Evolutionary conservation across 106 monocot genomes (phyloP).

Genomic region (Xerophyta viscosa): DNA sequence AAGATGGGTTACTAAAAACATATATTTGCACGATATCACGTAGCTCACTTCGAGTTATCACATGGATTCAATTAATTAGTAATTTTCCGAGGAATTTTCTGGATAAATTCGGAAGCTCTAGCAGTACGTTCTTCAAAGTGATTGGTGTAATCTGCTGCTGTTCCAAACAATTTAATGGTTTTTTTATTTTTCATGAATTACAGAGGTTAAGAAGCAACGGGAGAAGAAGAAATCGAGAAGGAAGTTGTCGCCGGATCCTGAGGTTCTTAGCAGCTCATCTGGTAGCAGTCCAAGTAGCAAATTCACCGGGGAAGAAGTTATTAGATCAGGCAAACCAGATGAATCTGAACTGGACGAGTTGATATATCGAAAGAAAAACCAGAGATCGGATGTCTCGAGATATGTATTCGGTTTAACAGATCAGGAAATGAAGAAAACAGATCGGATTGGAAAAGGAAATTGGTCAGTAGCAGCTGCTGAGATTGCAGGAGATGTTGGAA

Average conservation of each 20-base stretch:
- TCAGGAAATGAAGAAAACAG: constrained; percentile 25
- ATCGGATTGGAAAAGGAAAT: constrained; percentile 15
- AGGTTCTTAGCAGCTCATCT: constrained; percentile 6
- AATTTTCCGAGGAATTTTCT: too few relatives aligned
- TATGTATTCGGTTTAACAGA: constrained; percentile 16
- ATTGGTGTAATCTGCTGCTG: not conserved
- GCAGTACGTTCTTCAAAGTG: too few relatives aligned
- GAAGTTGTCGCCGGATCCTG: constrained; percentile 18
- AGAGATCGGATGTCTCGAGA: not conserved
- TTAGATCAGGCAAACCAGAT: not conserved
- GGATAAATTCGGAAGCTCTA: too few relatives aligned
- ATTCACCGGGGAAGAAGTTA: not conserved
- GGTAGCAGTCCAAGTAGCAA: not conserved
- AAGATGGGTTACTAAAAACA: too few relatives aligned
- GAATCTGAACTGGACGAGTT: not conserved
- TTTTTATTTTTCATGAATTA: not conserved
- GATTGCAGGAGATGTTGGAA: constrained; percentile 15
- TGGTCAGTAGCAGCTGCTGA: constrained; percentile 15
- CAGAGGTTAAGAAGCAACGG: constrained; percentile 8
- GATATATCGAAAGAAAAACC: not conserved
- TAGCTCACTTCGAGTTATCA: too few relatives aligned
- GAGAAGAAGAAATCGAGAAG: constrained; percentile 21
- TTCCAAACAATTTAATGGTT: not conserved
- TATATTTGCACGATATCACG: too few relatives aligned
- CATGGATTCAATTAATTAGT: too few relatives aligned